Percentiles rank a stretch among this genome's conserved stretches.
Conservation (phyloP, 129 eudicot genomes). For the Artemisia annua region DNA sequence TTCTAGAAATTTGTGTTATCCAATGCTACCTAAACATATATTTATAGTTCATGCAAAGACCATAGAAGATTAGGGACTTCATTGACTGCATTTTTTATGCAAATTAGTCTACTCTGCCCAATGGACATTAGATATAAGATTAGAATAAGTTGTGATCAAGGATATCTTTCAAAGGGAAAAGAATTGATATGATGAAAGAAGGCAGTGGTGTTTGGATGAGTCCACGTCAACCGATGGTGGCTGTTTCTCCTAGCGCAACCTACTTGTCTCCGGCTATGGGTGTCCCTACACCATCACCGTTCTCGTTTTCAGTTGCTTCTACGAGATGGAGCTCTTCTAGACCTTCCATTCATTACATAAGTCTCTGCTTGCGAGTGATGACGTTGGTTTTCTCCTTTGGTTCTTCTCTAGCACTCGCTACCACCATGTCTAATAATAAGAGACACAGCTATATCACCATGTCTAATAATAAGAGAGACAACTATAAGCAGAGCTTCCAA, state of each 20-base stretch:
- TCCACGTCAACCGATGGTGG: constrained; percentile 34
- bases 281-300: constrained; percentile 56
- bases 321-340: constrained; percentile 52
- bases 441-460: constrained; percentile 5
- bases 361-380: constrained; percentile 43
- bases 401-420: constrained; percentile 55
- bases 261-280: constrained; percentile 37
- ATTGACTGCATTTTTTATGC: constrained; percentile 22
- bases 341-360: constrained; percentile 37
- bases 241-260: constrained; percentile 39
- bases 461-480: constrained; percentile 16
- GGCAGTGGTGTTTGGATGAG: constrained; percentile 19
- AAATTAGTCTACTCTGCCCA: constrained; percentile 5
- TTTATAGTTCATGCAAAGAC: constrained; percentile 32
- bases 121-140: not conserved
- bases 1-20: not conserved
- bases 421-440: constrained; percentile 31
- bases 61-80: constrained; percentile 9
- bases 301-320: constrained; percentile 56
- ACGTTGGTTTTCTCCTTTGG: constrained; percentile 44
- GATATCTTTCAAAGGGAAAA: not conserved
- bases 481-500: constrained; percentile 28
- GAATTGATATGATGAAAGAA: constrained; percentile 14
- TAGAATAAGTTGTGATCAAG: not conserved
- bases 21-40: constrained; percentile 1